Base-by-base conservation (phyloP, 2,329 filamentous ascomycete species). In the Alternaria brassicae region DNA sequence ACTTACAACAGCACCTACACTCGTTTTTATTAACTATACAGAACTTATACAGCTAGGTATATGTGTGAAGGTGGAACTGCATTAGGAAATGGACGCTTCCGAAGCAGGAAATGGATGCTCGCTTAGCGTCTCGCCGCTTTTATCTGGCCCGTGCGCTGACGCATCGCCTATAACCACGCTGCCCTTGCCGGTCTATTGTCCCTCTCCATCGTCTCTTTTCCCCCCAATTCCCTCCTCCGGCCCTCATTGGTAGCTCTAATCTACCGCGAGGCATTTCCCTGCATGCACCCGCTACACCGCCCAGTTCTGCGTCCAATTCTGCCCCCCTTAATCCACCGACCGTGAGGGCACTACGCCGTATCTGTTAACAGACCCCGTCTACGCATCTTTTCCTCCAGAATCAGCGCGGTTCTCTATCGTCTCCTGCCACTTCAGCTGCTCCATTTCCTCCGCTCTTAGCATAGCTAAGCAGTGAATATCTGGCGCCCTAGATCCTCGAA, bases 51-150 rank as follows among this genome's bases (percentile, higher is more conserved):
- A 30, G 3, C 8, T 10, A 60, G 51, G 42, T 62, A 64, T 66
- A 52, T 66, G 23, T 39, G 48, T 62, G 41, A 63, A 53, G 48
- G 63, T 67, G 47, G 47, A 67, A 67, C 59, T 53, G 52, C 45
- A 68, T 67, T 36, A 21, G 58, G 62, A 62, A 68, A 63, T 66
- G 34, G 59, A 60, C 5, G 61, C 58, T 66, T 60, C 58, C 40
- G 28, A 52, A 65, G 60, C 52, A 32, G 66, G 45, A 68, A 69
- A 66, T 58, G 17, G 57, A 66, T 1, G 55, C 60, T 63, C 45
- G 17, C 65, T 67, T 69, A 30, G 65, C 54, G 21, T n/a, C 57
- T 64, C 49, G 58, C 66, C 37, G 56, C 65, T 67, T 67, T 69
- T 69, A 66, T 65, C 27, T 63, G 51, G 66, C 58, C 65, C 45